Base-by-base conservation (phyloP, 2,329 filamentous ascomycete genomes). In the Aspergillus fumigatus region DNA sequence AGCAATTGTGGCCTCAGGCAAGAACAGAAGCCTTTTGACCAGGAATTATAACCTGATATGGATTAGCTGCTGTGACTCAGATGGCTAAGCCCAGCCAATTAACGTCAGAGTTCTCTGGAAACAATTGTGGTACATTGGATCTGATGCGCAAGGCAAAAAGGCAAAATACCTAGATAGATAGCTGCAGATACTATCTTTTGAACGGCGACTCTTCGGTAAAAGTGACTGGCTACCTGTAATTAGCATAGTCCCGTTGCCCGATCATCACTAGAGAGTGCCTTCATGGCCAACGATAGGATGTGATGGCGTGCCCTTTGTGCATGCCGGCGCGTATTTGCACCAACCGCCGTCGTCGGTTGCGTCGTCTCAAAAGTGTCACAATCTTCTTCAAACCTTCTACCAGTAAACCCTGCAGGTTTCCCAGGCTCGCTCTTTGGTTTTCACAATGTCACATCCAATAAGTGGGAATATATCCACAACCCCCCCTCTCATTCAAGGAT, bases 381-480 rank as follows among this genome's bases (percentile, higher is more conserved):
- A 8, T 45, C 2, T 14, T 25, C 43, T 23, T 25, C 43, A 26
- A 47, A 26, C 43, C 6, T 14, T 47, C 21, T 47, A 23, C 23
- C 43, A 23, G 23, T 23, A 21, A 26, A 47, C 23, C 23, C 43
- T 47, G 43, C 43, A 47, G 43, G 47, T 48, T 32, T 25, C 27
- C 11, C 19, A 10, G 47, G 41, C 47, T 29, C 47, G 50, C 50
- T 48, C 54, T 50, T 43, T 50, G 51, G 56, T 54, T 52, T 67
- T 67, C 66, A 65, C 61, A 59, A 57, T 56, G 55, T 70, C 68
- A 69, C 68, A 67, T 59, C 51, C 50, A 61, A 67, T 64, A 59
- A 53, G 55, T 63, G 55, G 45, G n/a, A 63, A 54, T 59, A 57
- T 58, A 54, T 63, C 58, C 53, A 56, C 60, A 52, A 23, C 53